Base-by-base conservation (phyloP, 371 early-diverging fungal species). In the Mucor saturninus region DNA sequence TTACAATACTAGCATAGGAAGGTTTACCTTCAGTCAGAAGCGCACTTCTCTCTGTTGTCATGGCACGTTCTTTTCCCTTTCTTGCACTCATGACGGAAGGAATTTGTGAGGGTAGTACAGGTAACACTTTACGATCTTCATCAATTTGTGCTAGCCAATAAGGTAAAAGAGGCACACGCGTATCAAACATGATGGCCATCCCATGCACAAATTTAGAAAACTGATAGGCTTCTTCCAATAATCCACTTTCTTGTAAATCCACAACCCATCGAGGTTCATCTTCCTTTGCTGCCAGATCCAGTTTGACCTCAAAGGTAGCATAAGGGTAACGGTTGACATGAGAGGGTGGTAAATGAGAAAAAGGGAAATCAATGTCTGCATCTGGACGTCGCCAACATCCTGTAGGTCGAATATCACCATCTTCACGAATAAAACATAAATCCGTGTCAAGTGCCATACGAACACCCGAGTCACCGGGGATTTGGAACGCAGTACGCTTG, bases 121-220 rank as follows among this genome's bases (percentile, higher is more conserved):
- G 65, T 4, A 81, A 62, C 21, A 74, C 74, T 56, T 87, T 90
- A 61, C 89, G 88, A 61, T 95, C 93, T 63, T 98, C 96, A 28
- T 89, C 88, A 88, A 99, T 96, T 74, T 98, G 98, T 29, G 95
- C 93, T 35, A 91, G 80, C 99, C 99, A 99, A 80, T 97, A 98
- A n/a, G 99, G 99, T 58, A 99, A 85, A 40, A 96, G 81, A 11
- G 89, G 84, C 5, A 99, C 95, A 40, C 91, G 85, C 30, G 81
- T 81, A 64, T 95, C 95, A 62, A 98, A 89, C 62, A 99, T 85
- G 32, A 95, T 90, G 6, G 98, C 92, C 21, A 93, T 87, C 65
- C 99, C 99, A 75, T 99, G 99, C 43, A 98, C 90, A 81, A 96
- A 99, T 77, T 99, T 99, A 66, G 93, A 93, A 82, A 99, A 99